phyloP scores from a whole-genome alignment of 2,329 filamentous ascomycete genomes.

The Paecilomyces sp. region DNA sequence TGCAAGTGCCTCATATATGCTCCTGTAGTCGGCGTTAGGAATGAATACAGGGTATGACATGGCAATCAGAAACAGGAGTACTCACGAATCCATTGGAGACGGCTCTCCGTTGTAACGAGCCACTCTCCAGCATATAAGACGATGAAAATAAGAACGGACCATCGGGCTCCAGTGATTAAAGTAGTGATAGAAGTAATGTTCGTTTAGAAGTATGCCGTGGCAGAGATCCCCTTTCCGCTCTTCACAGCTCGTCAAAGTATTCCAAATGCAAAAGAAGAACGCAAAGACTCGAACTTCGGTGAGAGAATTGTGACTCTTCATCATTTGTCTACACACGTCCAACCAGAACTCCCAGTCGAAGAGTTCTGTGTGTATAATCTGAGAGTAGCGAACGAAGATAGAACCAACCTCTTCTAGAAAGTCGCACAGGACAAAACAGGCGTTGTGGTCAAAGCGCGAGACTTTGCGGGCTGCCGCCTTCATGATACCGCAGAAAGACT shows the following conservation, averaged over 20 bases:
- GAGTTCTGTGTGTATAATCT: slow-evolving; percentile 37
- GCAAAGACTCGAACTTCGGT: slow-evolving; percentile 80
- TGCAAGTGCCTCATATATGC: slow-evolving; percentile 62
- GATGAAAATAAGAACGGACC: slow-evolving; percentile 90
- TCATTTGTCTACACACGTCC: slow-evolving; percentile 68
- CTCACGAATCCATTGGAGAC: slow-evolving; percentile 61
- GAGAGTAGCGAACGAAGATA: slow-evolving; percentile 56
- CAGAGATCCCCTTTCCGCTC: slow-evolving; percentile 64
- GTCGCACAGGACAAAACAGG: slow-evolving; percentile 86
- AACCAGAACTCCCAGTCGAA: slow-evolving; percentile 74
- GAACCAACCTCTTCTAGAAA: slow-evolving; percentile 76
- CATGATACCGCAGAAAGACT: slow-evolving; percentile 65
- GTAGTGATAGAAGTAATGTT: slow-evolving; percentile 67
- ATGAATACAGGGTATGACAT: neutral
- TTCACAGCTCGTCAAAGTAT: slow-evolving; percentile 59
- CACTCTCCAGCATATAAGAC: slow-evolving; percentile 80
- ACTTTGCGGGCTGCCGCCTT: slow-evolving; percentile 68
- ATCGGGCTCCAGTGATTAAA: slow-evolving; percentile 96
- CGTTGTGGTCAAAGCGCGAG: slow-evolving; percentile 72
- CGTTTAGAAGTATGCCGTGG: slow-evolving; percentile 65
- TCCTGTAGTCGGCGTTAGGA: slow-evolving; percentile 37
- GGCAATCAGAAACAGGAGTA: slow-evolving; percentile 12
- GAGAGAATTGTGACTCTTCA: slow-evolving; percentile 78
- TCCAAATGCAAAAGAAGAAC: slow-evolving; percentile 76
- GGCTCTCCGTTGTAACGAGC: slow-evolving; percentile 66